Evolutionary conservation across 129 eudicot species (phyloP), one percentile per base, ranked within the genome.

Genomic region (Cynara cardunculus): DNA sequence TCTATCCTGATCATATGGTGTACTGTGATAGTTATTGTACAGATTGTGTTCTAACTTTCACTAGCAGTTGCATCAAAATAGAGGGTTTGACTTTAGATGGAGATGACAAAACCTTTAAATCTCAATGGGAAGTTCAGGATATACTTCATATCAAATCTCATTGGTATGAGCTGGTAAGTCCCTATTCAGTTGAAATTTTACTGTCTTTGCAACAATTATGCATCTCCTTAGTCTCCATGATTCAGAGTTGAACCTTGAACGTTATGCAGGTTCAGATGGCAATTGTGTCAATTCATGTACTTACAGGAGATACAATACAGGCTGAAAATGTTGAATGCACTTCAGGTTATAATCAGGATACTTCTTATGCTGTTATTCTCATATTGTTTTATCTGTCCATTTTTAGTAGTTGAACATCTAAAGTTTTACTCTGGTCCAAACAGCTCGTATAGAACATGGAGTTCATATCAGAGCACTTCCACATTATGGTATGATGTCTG

Each of bases 1-100:
- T 89, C 86, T 83, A 78, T 71, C 89, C 98, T 3, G 98, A 94
- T 77, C 87, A 88, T 90, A 65, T 91, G 74, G 76, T 75, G 64
- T 91, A 84, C 77, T 41, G 76, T 34, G 85, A 85, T 76, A 83
- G 61, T 41, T 77, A 87, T 79, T 87, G 74, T 75, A 81, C 89
- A 75, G 85, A 90, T 72, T 49, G 87, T 39, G 86, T 80, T 68
- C 59, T 94, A 80, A 85, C 72, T 34, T 89, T 94, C 71, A 85
- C 88, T 16, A 85, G 83, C 59, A 71, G 78, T 75, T 75, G 35
- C 75, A 79, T 94, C 74, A 86, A 79, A 86, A 76, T 88, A 73
- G 87, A 77, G 78, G 85, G 85, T 71, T 84, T 85, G 74, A 73
- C 83, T 46, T 22, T 67, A 18, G 53, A 83, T 71, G 86, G 79